Conservation (phyloP, 2,329 filamentous ascomycete genomes). For the Xylariaceae sp. region DNA sequence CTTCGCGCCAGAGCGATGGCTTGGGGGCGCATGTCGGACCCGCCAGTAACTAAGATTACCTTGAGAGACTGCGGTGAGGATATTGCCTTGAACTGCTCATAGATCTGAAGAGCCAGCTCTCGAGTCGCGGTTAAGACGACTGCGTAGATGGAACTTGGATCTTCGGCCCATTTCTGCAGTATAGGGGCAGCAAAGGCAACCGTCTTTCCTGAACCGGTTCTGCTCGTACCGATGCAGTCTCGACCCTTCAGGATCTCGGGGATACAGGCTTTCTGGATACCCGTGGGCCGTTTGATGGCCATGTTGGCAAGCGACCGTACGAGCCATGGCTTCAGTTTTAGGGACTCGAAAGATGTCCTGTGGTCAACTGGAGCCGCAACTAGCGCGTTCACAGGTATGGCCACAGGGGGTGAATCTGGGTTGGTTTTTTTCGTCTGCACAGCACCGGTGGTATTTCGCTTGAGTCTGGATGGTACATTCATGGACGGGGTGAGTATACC, state of each 20-base stretch:
- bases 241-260: conserved; percentile 88
- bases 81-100: conserved; percentile 93
- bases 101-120: conserved; percentile 93
- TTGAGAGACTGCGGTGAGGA: conserved; percentile 87
- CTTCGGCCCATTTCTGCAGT: conserved; percentile 87
- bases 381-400: conserved; percentile 22
- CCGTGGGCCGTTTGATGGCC: conserved; percentile 86
- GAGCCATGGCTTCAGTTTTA: conserved; percentile 84
- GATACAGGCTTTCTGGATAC: conserved; percentile 91
- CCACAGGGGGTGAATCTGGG: conserved; percentile 18
- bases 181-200: conserved; percentile 95
- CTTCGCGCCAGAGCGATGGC: conserved; percentile 79
- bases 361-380: conserved; percentile 50
- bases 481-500: conserved; percentile 47
- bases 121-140: conserved; percentile 87
- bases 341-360: conserved; percentile 68
- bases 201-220: conserved; percentile 96
- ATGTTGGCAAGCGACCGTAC: conserved; percentile 74
- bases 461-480: conserved; percentile 57
- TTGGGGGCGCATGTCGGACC: conserved; percentile 88
- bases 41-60: conserved; percentile 86
- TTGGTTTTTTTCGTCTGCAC: conserved; percentile 16
- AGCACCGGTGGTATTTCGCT: conserved; percentile 37
- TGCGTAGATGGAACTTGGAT: conserved; percentile 89
- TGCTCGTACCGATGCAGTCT: conserved; percentile 92